Percentiles rank a stretch among this genome's conserved stretches.
These are phyloP conservation scores for Cruciata laevipes DNA, from an alignment of 257 asterid species.

Conservation along the genomic window DNA sequence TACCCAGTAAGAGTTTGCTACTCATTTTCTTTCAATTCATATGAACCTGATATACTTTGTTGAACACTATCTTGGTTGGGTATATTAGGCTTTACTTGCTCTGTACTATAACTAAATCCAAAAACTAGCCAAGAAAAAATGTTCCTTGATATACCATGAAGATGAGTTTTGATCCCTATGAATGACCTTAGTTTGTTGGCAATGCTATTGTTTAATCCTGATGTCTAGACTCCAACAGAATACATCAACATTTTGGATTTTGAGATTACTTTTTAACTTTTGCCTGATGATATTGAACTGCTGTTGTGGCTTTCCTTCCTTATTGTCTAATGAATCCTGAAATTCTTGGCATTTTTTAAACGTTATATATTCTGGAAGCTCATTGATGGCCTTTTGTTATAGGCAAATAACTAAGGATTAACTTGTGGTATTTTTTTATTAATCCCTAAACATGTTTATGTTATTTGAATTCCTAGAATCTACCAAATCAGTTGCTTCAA, in stretches of 20 bases:
- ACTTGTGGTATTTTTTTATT: neutral
- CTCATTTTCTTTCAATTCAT: slow-evolving; percentile 9
- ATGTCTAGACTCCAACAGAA: neutral
- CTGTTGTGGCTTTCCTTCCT: neutral
- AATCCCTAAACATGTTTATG: neutral
- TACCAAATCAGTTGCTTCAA: neutral
- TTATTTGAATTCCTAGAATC: neutral
- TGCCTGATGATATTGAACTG: neutral
- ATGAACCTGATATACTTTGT: slow-evolving; percentile 1
- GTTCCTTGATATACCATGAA: neutral
- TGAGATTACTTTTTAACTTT: no score
- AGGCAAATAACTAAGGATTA: neutral
- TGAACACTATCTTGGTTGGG: neutral
- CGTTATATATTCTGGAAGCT: neutral
- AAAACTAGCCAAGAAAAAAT: neutral
- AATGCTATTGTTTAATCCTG: neutral
- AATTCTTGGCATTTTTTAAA: neutral
- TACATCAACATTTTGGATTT: neutral
- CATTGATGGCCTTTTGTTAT: neutral
- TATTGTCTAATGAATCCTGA: neutral
- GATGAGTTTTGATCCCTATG: neutral
- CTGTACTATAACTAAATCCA: neutral
- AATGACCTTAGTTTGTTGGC: neutral
- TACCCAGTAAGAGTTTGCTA: slow-evolving; percentile 56
- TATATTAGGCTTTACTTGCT: neutral